These are phyloP conservation scores for Parasitella parasitica DNA, from an alignment of 371 early-diverging fungal species.

Conservation along the genomic window DNA sequence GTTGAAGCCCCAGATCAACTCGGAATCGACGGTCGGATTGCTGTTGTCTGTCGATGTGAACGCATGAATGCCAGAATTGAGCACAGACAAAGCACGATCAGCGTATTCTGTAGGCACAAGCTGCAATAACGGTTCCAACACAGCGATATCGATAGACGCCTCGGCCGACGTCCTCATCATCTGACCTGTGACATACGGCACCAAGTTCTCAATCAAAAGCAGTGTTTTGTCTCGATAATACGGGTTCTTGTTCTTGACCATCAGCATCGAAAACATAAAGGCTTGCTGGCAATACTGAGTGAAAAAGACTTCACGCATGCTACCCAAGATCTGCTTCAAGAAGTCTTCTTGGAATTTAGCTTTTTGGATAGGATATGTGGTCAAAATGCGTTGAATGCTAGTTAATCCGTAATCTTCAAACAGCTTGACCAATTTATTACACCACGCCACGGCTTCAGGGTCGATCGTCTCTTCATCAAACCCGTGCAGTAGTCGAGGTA, in stretches of 20 bases:
- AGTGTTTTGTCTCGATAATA: constrained; percentile 69
- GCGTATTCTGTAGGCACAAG: constrained; percentile 67
- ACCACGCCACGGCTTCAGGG: constrained; percentile 31
- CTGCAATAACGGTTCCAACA: constrained; percentile 51
- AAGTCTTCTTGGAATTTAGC: constrained; percentile 75
- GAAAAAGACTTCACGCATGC: constrained; percentile 68
- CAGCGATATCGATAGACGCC: constrained; percentile 42
- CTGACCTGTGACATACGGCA: constrained; percentile 55
- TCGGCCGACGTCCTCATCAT: constrained; percentile 8
- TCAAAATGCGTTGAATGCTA: constrained; percentile 56
- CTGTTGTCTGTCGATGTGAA: constrained; percentile 7
- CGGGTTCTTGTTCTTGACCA: constrained; percentile 63
- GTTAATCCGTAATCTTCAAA: constrained; percentile 54
- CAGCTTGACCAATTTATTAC: constrained; percentile 50
- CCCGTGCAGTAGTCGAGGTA: constrained; percentile 69
- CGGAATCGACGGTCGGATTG: constrained; percentile 19
- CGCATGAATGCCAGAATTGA: constrained; percentile 66
- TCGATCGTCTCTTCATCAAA: constrained; percentile 43
- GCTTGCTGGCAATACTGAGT: constrained; percentile 61
- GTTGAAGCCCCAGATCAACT: constrained; percentile 37
- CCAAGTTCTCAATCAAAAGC: constrained; percentile 60
- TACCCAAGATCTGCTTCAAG: constrained; percentile 61
- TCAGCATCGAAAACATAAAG: constrained; percentile 60
- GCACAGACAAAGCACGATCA: constrained; percentile 65
- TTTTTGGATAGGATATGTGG: constrained; percentile 63